Evolutionary conservation across 2,329 filamentous ascomycete species (phyloP).

Genomic region (Fusarium torreyae): DNA sequence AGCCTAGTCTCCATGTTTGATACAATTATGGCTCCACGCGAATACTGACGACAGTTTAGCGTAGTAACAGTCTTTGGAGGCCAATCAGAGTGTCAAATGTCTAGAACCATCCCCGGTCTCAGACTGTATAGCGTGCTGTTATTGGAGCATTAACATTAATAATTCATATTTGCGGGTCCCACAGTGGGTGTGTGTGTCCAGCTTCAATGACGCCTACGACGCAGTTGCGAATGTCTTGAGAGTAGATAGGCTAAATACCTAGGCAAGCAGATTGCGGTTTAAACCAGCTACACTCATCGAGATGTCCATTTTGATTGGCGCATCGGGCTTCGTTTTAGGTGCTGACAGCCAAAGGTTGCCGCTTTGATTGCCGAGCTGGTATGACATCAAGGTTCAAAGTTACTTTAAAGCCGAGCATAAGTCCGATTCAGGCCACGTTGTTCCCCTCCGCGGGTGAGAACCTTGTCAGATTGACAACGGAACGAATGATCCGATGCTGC

Average conservation of each 20-base stretch:
- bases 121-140: too few relatives aligned
- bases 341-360: constrained; percentile 3
- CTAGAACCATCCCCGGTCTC: neutral
- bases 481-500: neutral
- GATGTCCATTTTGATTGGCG: neutral
- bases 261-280: neutral
- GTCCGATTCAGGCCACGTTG: constrained; percentile 20
- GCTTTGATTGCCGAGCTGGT: neutral
- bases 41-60: constrained; percentile 31
- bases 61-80: neutral
- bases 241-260: neutral
- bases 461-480: neutral
- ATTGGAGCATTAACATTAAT: constrained; percentile 32
- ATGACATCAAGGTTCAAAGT: constrained; percentile 4
- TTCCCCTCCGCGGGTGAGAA: neutral
- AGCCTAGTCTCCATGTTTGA: neutral
- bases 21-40: constrained; percentile 34
- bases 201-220: constrained; percentile 29
- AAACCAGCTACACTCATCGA: neutral
- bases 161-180: constrained; percentile 27
- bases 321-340: neutral
- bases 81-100: constrained; percentile 14
- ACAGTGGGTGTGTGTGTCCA: neutral
- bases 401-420: constrained; percentile 31
- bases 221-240: too few relatives aligned